phyloP scores from a whole-genome alignment of 2,329 filamentous ascomycete species.

The Calonectria pseudoreteaudii region DNA sequence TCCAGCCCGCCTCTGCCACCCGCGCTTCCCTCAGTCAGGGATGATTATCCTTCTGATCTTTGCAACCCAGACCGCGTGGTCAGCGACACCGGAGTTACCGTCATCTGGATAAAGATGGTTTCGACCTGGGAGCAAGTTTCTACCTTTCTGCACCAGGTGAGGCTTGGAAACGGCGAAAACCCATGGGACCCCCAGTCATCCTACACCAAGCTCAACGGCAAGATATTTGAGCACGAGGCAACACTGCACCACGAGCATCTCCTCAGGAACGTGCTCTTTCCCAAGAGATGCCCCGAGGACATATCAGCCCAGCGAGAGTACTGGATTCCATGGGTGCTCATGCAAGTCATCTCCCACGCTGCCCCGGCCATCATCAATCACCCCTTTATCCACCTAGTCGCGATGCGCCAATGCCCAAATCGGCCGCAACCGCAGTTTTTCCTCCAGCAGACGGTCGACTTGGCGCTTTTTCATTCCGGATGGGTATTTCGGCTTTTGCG shows the following conservation, averaged over 20 bases:
- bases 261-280: background rate
- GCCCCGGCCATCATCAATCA: background rate
- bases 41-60: background rate
- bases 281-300: background rate
- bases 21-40: background rate
- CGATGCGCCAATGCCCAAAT: background rate
- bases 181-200: background rate
- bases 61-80: background rate
- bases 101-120: slow-evolving; percentile 1
- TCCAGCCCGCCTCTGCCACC: background rate
- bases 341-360: slow-evolving; percentile 1
- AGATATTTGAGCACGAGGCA: background rate
- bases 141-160: background rate
- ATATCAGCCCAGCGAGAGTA: background rate
- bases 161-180: background rate
- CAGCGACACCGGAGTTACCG: background rate
- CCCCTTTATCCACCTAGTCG: background rate
- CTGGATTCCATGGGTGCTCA: background rate
- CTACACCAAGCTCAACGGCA: background rate
- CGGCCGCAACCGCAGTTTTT: background rate
- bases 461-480: background rate
- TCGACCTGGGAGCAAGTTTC: background rate
- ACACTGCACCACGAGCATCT: background rate
- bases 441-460: background rate
- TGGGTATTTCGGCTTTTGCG: background rate